Evolutionary conservation across 2,329 filamentous ascomycete species (phyloP).

Genomic region (Cladosporium colombiae): DNA sequence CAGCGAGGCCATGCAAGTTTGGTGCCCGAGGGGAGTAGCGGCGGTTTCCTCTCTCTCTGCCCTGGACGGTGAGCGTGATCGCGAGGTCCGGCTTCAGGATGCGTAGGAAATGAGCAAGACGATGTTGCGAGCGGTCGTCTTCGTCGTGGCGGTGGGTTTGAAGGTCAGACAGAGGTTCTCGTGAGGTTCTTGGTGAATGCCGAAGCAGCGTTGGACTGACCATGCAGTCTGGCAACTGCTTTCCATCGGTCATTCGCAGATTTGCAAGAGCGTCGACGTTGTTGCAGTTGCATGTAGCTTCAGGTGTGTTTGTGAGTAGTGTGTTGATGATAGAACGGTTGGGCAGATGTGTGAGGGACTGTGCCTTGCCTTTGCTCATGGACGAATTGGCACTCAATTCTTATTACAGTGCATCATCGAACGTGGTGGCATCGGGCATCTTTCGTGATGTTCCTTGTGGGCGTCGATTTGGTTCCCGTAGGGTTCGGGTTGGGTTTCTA

Average conservation of each 20-base stretch:
- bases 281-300: neutral
- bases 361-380: neutral
- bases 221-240: neutral
- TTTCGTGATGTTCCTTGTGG: neutral
- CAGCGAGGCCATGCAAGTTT: neutral
- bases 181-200: neutral
- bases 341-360: neutral
- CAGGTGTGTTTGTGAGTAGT: neutral
- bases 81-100: slow-evolving; percentile 1
- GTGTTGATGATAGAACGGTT: neutral
- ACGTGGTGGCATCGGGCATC: neutral
- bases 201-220: neutral
- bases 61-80: neutral
- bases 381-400: neutral
- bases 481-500: neutral
- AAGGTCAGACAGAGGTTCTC: neutral
- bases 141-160: neutral
- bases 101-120: slow-evolving; percentile 7
- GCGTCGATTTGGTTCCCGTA: neutral
- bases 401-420: too few relatives aligned
- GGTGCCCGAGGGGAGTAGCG: neutral
- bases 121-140: neutral
- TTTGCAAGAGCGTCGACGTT: neutral
- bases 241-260: neutral
- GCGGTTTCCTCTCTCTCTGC: neutral